Conservation (phyloP, 257 asterid species). For the Anisodus tanguticus region DNA sequence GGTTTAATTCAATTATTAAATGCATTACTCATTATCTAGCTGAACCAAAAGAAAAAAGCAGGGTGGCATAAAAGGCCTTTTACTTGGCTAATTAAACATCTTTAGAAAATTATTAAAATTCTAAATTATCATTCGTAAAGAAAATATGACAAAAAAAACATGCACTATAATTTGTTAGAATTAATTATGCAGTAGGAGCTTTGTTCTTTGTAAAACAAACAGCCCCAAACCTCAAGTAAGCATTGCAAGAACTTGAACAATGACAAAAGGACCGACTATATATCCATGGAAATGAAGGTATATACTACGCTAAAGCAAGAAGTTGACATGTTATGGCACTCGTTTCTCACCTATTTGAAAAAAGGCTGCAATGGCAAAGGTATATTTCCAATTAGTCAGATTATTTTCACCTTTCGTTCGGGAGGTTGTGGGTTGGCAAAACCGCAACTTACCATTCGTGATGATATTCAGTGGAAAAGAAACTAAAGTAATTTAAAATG, state of each 20-base stretch:
- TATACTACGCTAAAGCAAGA: not conserved
- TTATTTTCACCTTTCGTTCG: not conserved
- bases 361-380: not conserved
- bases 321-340: not conserved
- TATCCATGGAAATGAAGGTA: not conserved
- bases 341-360: not conserved
- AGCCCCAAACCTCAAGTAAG: not conserved
- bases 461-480: not conserved
- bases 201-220: not conserved
- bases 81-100: constrained; percentile 1
- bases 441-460: not conserved
- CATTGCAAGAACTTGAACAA: not conserved
- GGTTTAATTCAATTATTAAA: constrained; percentile 32
- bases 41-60: not conserved
- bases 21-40: not conserved
- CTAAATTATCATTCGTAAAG: not conserved
- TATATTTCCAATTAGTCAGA: not conserved
- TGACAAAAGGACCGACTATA: not conserved
- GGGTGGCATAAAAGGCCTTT: not conserved
- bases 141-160: not conserved
- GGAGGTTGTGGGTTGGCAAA: not conserved
- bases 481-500: not conserved
- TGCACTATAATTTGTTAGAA: not conserved
- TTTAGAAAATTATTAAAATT: not conserved
- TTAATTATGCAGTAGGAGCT: not conserved